A percentile compares a stretch with the other conserved stretches of the same genome.
Evolutionary conservation across 768 basidiomycete species (phyloP).

Genomic region (Boletus fagicola): DNA sequence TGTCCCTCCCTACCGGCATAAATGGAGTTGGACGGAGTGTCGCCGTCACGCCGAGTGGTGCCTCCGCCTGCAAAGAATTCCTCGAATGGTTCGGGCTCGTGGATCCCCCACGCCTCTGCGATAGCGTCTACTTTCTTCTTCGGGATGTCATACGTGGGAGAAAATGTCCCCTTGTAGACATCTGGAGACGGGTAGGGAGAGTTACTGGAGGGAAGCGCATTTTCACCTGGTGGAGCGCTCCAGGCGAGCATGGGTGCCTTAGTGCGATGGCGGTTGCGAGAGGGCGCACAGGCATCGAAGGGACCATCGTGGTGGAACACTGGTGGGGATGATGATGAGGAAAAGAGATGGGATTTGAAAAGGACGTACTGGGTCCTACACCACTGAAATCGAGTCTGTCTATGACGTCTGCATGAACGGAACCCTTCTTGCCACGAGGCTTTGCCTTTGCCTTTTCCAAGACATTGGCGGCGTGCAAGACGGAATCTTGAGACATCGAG

Average conservation of each 20-base stretch:
- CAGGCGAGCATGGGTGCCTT: conserved; percentile 86
- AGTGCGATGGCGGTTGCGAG: conserved; percentile 76
- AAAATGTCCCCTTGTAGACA: conserved; percentile 42
- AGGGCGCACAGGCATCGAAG: conserved; percentile 89
- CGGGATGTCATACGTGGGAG: conserved; percentile 52
- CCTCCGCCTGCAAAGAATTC: conserved; percentile 86
- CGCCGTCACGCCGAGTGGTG: conserved; percentile 43
- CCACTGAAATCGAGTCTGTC: conserved; percentile 86
- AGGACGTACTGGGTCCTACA: conserved; percentile 73
- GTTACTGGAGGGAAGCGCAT: conserved; percentile 39
- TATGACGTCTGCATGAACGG: conserved; percentile 84
- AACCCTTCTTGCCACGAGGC: conserved; percentile 64
- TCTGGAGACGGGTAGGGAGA: conserved; percentile 52
- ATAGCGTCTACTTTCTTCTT: conserved; percentile 89
- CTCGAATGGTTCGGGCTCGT: conserved; percentile 88
- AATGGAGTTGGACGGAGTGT: conserved; percentile 65
- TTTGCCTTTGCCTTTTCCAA: conserved; percentile 50
- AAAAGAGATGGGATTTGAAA: neutral
- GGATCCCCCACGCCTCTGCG: conserved; percentile 91
- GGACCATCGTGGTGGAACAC: conserved; percentile 94
- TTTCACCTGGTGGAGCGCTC: conserved; percentile 44
- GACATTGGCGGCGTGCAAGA: conserved; percentile 36
- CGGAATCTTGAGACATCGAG: conserved; percentile 51
- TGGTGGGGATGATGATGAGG: conserved; percentile 29
- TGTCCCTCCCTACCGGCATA: conserved; percentile 62